Base-by-base conservation (phyloP, 495 filamentous ascomycete species). In the Amorphotheca resinae region DNA sequence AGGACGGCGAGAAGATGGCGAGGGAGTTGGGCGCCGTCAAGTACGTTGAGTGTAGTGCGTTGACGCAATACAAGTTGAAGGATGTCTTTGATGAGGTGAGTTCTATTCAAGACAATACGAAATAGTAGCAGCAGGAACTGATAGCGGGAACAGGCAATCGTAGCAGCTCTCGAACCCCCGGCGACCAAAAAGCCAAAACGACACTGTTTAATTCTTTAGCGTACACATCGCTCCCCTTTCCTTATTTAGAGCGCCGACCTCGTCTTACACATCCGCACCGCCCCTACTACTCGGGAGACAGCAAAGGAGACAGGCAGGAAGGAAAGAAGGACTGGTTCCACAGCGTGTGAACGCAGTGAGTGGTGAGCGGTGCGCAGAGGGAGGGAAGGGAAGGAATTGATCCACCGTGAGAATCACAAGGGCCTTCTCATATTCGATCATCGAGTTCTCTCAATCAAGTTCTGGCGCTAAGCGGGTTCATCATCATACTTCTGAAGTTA, bases 41-140 rank as follows among this genome's bases (percentile, higher is more conserved):
- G 69, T 98, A 96, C 49, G 91, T 98, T 39, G 91, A 98, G 66
- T 98, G 91, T 66, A 94, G 87, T 56, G 91, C 91, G 23, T 65
- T 98, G 63, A 98, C 91, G 28, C 91, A 98, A 69, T 94, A 88
- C 64, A 95, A 95, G 65, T 68, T 98, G 41, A 98, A 98, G 72
- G 93, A 98, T 60, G 91, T 98, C 21, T 98, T 98, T 63, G 91
- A 98, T 53, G 91, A 98, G 84, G 89, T 95, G 73, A 36, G 22
- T 44, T 32, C 22, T 14, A 36, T 14, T 11, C 28, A 8, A n/a
- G n/a, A n/a, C n/a, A n/a, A n/a, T n/a, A n/a, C n/a, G n/a, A n/a
- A n/a, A n/a, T n/a, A n/a, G n/a, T n/a, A n/a, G n/a, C n/a, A n/a
- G n/a, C n/a, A n/a, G n/a, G n/a, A 18, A 34, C 23, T 22, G 36